Evolutionary conservation across 129 eudicot genomes (phyloP), one percentile per base, ranked within the genome.

Genomic region (Dittrichia graveolens): DNA sequence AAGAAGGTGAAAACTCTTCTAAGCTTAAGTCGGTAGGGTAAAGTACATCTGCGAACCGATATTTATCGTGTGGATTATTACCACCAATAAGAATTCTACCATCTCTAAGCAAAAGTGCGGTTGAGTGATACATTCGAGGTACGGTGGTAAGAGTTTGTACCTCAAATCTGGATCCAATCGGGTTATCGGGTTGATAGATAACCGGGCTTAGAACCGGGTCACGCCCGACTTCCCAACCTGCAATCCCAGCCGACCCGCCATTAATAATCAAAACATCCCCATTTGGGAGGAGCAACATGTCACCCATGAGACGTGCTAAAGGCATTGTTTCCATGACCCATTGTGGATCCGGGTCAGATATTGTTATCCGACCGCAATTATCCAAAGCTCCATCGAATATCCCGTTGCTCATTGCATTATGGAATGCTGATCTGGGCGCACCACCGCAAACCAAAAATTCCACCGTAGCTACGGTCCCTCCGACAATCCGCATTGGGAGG

Each of bases 251-350:
- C 0, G 83, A 42, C 50, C 61, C 87, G 4, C 95, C 95, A 37
- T 89, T 89, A 14, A 89, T 81, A 9, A 89, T 65, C 61, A 85
- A 34, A 39, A 89, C 87, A 3, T 86, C 48, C 0, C 85, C 87
- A 37, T 81, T 81, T 2, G 95, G 95, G 4, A 89, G 61, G 42
- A 83, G 24, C 14, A 89, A 58, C 91, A 89, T 89, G 49, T 89
- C 95, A 37, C 95, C 79, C 95, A 89, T 89, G 82, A 81, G 84
- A 55, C 95, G 88, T 9, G 80, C 82, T 46, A 78, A 2, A 3
- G 95, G 95, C 95, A 89, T 89, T 3, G 82, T 83, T 71, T 89
- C 96, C 83, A 89, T 73, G 53, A 53, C 54, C 96, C 96, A 89
- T 12, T 73, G 45, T 2, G 96, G 84, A 1, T 60, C 39, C 41